A percentile compares a stretch with the other conserved stretches of the same genome.
Evolutionary conservation across 805 yeast species (phyloP).

Genomic region (Kuraishia capsulata): DNA sequence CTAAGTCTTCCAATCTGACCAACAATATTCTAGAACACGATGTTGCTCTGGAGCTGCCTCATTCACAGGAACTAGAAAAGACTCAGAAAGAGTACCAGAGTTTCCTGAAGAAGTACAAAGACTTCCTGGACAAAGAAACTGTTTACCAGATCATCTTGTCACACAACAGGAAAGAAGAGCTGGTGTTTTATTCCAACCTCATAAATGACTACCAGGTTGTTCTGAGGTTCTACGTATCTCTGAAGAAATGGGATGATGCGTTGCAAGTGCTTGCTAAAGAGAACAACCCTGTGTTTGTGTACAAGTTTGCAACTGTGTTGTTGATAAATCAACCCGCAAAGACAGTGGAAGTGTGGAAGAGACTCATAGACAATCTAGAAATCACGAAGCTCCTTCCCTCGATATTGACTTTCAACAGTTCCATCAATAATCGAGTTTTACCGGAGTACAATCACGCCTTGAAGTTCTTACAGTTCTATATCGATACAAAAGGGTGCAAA

Average conservation of each 20-base stretch:
- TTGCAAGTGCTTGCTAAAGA: constrained; percentile 45
- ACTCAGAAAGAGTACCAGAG: constrained; percentile 25
- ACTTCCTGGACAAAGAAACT: constrained; percentile 52
- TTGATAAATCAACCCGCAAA: constrained; percentile 57
- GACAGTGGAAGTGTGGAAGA: constrained; percentile 76
- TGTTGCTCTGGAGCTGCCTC: constrained; percentile 22
- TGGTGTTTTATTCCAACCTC: constrained; percentile 58
- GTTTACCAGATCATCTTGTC: constrained; percentile 62
- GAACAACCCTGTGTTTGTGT: constrained; percentile 39
- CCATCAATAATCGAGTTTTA: constrained; percentile 25
- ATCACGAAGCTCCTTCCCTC: constrained; percentile 69
- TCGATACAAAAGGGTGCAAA: constrained; percentile 32
- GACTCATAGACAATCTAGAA: constrained; percentile 39
- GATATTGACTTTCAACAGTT: constrained; percentile 56
- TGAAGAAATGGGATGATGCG: constrained; percentile 69
- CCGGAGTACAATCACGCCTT: constrained; percentile 53
- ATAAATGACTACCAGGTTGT: constrained; percentile 64
- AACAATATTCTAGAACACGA: constrained; percentile 6
- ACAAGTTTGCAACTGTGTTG: constrained; percentile 61
- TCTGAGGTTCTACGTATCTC: constrained; percentile 56
- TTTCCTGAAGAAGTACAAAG: constrained; percentile 42
- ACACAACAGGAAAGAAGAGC: constrained; percentile 55
- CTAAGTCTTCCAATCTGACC: constrained; percentile 4
- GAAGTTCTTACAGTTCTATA: constrained; percentile 48
- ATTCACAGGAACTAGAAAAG: constrained; percentile 18